Evolutionary conservation across 495 filamentous ascomycete genomes (phyloP).

Genomic region (Podospora conica): DNA sequence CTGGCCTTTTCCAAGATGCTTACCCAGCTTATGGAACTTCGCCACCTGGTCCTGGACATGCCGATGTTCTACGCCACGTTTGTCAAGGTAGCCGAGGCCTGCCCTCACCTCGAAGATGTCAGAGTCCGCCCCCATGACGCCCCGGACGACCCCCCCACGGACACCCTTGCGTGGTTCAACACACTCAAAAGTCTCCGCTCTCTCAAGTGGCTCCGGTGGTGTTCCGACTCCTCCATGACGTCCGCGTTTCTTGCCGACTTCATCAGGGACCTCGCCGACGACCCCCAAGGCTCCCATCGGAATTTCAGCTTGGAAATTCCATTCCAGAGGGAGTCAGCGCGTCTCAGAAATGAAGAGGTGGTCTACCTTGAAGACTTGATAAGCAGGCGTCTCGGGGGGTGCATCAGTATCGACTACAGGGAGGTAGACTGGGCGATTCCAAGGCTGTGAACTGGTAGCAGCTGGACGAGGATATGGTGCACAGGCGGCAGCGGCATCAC

Average conservation of each 20-base stretch:
- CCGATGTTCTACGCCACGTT: constrained; percentile 16
- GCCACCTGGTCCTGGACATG: constrained; percentile 23
- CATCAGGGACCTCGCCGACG: constrained; percentile 33
- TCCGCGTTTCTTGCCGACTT: constrained; percentile 41
- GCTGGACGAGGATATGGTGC: too few species aligned
- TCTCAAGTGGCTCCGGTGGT: constrained; percentile 44
- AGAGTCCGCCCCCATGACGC: constrained; percentile 50
- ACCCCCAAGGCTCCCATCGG: constrained; percentile 20
- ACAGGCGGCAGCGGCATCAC: too few species aligned
- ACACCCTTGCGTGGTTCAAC: too few species aligned
- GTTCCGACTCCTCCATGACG: constrained; percentile 44
- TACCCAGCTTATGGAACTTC: constrained; percentile 29
- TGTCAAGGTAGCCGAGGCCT: constrained; percentile 15
- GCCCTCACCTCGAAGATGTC: constrained; percentile 50
- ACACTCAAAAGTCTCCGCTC: constrained; percentile 32
- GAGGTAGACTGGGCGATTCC: too few species aligned
- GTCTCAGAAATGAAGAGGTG: neutral
- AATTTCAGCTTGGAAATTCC: constrained; percentile 26
- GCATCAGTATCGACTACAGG: too few species aligned
- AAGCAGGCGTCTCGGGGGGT: too few species aligned
- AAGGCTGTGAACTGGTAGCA: too few species aligned
- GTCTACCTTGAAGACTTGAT: too few species aligned
- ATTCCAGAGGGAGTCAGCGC: constrained; percentile 14
- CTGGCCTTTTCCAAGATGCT: constrained; percentile 44
- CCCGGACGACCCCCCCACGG: constrained; percentile 44